Conservation (phyloP, 306 rosid species). For the Aeschynomene evenia region DNA sequence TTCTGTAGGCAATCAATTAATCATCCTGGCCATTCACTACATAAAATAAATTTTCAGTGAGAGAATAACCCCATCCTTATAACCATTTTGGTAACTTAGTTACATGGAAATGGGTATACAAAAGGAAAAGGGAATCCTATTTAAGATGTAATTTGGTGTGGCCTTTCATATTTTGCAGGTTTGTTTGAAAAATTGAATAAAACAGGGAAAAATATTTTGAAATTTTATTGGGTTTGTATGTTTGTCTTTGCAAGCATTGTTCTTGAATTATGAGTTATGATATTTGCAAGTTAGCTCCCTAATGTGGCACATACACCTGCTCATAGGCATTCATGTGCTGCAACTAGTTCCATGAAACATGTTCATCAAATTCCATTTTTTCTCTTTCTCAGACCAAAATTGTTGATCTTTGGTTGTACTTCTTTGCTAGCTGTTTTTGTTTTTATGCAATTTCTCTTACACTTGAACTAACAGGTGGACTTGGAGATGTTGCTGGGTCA, state of each 20-base stretch:
- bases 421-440: conserved; percentile 1
- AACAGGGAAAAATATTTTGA: background rate
- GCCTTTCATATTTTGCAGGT: background rate
- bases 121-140: background rate
- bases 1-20: background rate
- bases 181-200: background rate
- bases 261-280: conserved; percentile 20
- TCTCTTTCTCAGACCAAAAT: background rate
- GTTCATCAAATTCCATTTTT: background rate
- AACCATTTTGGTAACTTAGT: background rate
- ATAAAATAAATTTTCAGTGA: background rate
- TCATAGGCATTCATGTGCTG: background rate
- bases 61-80: background rate
- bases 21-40: background rate
- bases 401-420: background rate
- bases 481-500: conserved; percentile 97
- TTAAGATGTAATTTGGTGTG: background rate
- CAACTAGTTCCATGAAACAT: conserved; percentile 8
- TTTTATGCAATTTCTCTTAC: conserved; percentile 28
- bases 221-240: background rate
- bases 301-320: background rate
- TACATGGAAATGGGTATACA: background rate
- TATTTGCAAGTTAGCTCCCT: background rate
- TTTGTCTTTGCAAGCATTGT: conserved; percentile 4
- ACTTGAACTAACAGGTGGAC: conserved; percentile 72